Conservation (phyloP, 352 stramenopile species). For the Globisporangium nodosum region DNA sequence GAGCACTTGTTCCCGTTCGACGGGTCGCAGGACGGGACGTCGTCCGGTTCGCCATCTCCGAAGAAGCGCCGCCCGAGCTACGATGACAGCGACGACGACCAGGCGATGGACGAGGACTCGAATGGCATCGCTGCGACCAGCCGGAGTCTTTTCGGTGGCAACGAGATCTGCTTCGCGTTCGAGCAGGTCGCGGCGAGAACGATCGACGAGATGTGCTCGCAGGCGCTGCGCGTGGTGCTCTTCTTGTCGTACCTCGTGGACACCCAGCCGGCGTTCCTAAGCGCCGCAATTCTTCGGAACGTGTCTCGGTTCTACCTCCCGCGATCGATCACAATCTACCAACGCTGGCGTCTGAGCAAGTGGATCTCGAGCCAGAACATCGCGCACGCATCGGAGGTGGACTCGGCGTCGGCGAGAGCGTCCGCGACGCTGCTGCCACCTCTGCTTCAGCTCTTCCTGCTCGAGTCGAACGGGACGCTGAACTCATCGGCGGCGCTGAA, state of each 20-base stretch:
- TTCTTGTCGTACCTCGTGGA: conserved; percentile 63
- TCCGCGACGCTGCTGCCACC: conserved; percentile 46
- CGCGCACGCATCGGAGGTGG: conserved; percentile 36
- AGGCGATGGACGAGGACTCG: conserved; percentile 26
- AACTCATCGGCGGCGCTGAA: conserved; percentile 44
- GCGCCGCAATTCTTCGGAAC: conserved; percentile 27
- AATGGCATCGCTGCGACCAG: conserved; percentile 7
- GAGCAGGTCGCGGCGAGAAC: conserved; percentile 51
- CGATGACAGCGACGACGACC: conserved; percentile 21
- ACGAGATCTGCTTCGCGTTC: conserved; percentile 55
- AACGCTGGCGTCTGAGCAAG: conserved; percentile 61
- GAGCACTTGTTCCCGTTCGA: conserved; percentile 52
- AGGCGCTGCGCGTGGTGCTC: conserved; percentile 57
- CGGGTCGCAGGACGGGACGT: conserved; percentile 15
- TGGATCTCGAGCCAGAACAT: conserved; percentile 61
- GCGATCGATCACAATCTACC: conserved; percentile 60
- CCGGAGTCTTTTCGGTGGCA: conserved; percentile 33
- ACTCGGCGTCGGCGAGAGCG: conserved; percentile 30
- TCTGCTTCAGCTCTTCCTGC: conserved; percentile 59
- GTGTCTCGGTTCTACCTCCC: conserved; percentile 45
- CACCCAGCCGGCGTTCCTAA: conserved; percentile 47
- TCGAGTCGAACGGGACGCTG: conserved; percentile 47
- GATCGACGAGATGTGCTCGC: conserved; percentile 58
- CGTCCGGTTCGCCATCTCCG: conserved; percentile 20
- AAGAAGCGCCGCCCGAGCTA: conserved; percentile 17